A percentile compares a stretch with the other conserved stretches of the same genome.
phyloP scores from a whole-genome alignment of 1,139 yeast species.

The Kodamaea suecica region DNA sequence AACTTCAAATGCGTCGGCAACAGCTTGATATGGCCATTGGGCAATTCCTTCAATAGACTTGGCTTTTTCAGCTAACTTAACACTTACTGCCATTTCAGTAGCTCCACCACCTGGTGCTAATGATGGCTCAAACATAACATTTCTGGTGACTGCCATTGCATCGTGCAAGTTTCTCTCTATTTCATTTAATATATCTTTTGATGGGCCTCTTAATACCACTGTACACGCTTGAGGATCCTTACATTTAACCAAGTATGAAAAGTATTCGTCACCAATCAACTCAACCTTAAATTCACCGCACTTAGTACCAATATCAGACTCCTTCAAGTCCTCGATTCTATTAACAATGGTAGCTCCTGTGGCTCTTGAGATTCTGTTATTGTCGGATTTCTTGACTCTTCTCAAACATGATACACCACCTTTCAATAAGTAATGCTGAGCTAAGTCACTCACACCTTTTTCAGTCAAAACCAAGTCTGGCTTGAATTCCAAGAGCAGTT shows the following conservation, averaged over 20 bases:
- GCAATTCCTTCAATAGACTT: conserved; percentile 91
- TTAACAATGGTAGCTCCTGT: conserved; percentile 97
- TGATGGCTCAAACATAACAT: conserved; percentile 91
- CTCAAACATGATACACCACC: conserved; percentile 92
- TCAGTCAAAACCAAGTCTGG: conserved; percentile 96
- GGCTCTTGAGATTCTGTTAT: conserved; percentile 94
- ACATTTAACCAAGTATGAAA: conserved; percentile 80
- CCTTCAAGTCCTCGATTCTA: conserved; percentile 91
- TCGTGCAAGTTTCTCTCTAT: conserved; percentile 96
- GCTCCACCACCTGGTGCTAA: conserved; percentile 99
- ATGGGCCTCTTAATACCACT: conserved; percentile 88
- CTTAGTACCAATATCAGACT: conserved; percentile 79
- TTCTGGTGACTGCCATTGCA: conserved; percentile 97
- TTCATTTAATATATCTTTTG: conserved; percentile 94
- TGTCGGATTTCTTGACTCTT: conserved; percentile 93
- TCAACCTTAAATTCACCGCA: conserved; percentile 94
- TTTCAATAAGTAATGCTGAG: conserved; percentile 92
- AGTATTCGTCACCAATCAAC: conserved; percentile 96
- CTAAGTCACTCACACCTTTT: conserved; percentile 97
- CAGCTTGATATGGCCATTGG: conserved; percentile 99
- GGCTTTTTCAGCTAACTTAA: conserved; percentile 83
- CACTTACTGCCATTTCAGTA: conserved; percentile 97
- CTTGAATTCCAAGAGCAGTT: conserved; percentile 75
- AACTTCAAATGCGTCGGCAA: conserved; percentile 97
- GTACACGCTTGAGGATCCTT: conserved; percentile 91